Conservation (phyloP, 257 asterid species). For the Anisodus acutangulus region DNA sequence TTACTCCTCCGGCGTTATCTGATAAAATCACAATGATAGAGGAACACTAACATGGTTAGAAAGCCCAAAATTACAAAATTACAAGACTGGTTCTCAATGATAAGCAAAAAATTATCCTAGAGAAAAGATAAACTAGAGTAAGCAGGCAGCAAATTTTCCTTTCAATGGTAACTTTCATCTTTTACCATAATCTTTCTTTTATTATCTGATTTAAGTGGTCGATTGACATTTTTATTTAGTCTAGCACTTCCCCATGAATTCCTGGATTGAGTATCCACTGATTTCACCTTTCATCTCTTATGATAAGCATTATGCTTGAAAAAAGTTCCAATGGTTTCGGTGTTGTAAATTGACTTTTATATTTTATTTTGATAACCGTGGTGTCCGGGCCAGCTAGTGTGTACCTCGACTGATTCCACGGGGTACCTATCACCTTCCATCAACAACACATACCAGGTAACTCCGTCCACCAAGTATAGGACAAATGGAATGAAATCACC, state of each 20-base stretch:
- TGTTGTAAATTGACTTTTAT: not conserved
- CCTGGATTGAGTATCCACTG: not conserved
- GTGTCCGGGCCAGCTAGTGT: too few species aligned
- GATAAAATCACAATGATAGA: not conserved
- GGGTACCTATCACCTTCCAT: too few species aligned
- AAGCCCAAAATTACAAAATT: not conserved
- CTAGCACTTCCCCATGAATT: not conserved
- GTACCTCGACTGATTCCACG: too few species aligned
- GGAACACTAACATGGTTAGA: not conserved
- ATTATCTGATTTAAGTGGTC: not conserved
- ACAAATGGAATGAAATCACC: too few species aligned
- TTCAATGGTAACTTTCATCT: not conserved
- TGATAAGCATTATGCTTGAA: not conserved
- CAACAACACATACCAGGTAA: too few species aligned
- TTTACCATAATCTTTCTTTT: not conserved
- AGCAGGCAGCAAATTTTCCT: not conserved
- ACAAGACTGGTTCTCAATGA: not conserved
- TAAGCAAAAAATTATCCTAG: not conserved
- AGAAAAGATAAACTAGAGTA: not conserved
- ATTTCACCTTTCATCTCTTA: not conserved
- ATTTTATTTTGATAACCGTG: too few species aligned
- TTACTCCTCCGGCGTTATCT: not conserved
- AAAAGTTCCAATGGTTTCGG: not conserved
- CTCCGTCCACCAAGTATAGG: too few species aligned
- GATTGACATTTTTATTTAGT: not conserved